Conservation (phyloP, 2,329 filamentous ascomycete species). For the Xylariaceae sp. region DNA sequence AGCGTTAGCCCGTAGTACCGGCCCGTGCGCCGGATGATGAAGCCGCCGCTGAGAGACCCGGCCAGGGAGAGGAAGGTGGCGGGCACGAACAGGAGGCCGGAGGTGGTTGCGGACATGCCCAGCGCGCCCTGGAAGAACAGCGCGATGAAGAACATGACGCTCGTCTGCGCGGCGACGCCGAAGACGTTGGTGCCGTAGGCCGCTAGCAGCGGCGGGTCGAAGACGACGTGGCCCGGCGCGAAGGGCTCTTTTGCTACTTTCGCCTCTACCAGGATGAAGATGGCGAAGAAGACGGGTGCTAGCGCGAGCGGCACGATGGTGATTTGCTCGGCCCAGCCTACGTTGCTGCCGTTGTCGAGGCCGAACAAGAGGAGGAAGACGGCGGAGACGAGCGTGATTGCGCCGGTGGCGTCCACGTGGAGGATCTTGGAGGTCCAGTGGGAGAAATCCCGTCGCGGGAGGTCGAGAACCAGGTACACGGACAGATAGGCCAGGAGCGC, state of each 20-base stretch:
- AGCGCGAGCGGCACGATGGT: conserved; percentile 55
- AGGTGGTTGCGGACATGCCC: conserved; percentile 57
- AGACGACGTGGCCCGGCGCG: conserved; percentile 69
- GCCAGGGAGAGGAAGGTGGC: conserved; percentile 57
- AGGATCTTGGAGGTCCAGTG: conserved; percentile 63
- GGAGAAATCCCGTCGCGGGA: conserved; percentile 54
- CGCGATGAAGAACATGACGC: conserved; percentile 67
- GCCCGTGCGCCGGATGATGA: conserved; percentile 66
- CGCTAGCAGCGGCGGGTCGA: conserved; percentile 61
- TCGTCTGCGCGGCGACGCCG: conserved; percentile 54
- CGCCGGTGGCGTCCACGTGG: conserved; percentile 71
- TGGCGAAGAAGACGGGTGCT: conserved; percentile 54
- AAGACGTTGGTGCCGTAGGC: conserved; percentile 72
- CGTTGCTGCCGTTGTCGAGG: conserved; percentile 69
- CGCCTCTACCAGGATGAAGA: conserved; percentile 67
- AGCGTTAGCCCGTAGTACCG: conserved; percentile 68
- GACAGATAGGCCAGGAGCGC: conserved; percentile 61
- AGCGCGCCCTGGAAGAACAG: conserved; percentile 73
- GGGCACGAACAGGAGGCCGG: conserved; percentile 64
- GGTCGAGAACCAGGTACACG: conserved; percentile 58
- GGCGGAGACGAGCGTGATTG: conserved; percentile 59
- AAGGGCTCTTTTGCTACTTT: conserved; percentile 67
- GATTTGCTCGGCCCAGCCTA: conserved; percentile 58
- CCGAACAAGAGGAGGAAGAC: conserved; percentile 63
- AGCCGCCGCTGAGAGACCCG: conserved; percentile 61